Base-by-base conservation (phyloP, 192 early-diverging fungal species). In the Phycomyces blakesleeanus region DNA sequence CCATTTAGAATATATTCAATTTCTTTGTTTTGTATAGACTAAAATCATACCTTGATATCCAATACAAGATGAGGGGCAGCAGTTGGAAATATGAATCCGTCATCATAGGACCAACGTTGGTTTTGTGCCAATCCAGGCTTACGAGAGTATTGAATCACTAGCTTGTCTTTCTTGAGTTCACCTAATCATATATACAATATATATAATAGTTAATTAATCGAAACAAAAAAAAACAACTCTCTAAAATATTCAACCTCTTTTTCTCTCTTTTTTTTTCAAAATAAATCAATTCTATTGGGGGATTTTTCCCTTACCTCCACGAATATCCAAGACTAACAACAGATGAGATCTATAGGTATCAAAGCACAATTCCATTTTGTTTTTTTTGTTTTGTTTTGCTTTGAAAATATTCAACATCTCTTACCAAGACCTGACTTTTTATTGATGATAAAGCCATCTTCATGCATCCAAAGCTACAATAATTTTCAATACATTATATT, bases 401-500 rank as follows among this genome's bases (percentile, higher is more conserved):
- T n/a, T n/a, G n/a, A n/a, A n/a, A n/a, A n/a, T n/a, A n/a, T n/a
- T n/a, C n/a, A n/a, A n/a, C 7, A 22, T 7, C 6, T 37, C 5
- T 40, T 67, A 67, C 65, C 65, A 20, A 68, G 52, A 4, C 66
- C 66, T 9, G 66, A 68, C 55, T 68, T 68, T 55, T 68, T 68
- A 55, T 68, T 68, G 38, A 68, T 68, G 9, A 68, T 44, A 18
- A 68, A 68, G 2, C 66, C 66, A 16, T 68, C 66, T 68, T 68
- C 66, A 68, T 68, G 58, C 66, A 68, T 68, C 66, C 66, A 68
- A 1, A 68, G 21, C 66, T 68, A 38, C 8, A 39, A 27, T 26
- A 16, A 29, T 20, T 40, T 37, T 52, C 16, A 16, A 5, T 26
- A 8, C 1, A 25, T n/a, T n/a, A n/a, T n/a, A n/a, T n/a, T n/a